Evolutionary conservation across 495 filamentous ascomycete genomes (phyloP).

Genomic region (Neurospora tetraspora): DNA sequence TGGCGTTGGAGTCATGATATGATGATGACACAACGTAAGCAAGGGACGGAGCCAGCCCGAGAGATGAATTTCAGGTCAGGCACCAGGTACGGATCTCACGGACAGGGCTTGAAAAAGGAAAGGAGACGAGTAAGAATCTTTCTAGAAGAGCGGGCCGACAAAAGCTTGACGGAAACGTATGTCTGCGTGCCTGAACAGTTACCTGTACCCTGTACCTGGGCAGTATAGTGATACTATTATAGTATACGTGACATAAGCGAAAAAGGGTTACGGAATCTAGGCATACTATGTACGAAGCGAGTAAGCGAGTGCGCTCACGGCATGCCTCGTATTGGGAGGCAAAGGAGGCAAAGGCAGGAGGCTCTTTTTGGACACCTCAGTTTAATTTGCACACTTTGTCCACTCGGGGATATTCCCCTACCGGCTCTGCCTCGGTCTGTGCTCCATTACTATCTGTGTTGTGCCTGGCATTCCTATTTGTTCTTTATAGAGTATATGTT

Average conservation of each 20-base stretch:
- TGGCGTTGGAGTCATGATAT: slow-evolving; percentile 20
- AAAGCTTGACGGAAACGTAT: background rate
- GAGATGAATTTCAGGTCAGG: background rate
- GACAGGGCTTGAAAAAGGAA: background rate
- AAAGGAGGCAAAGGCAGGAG: background rate
- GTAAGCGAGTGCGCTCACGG: background rate
- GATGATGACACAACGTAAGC: background rate
- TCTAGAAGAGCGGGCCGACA: background rate
- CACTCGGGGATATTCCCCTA: background rate
- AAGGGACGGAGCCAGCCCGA: background rate
- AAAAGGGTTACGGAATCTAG: background rate
- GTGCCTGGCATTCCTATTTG: background rate
- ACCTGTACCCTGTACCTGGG: background rate
- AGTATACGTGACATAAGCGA: background rate
- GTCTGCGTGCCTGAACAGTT: background rate
- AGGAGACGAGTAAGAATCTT: background rate
- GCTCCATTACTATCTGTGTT: background rate
- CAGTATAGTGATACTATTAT: background rate
- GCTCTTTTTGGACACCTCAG: background rate
- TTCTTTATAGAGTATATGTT: background rate
- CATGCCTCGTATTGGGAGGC: background rate
- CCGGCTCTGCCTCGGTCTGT: background rate
- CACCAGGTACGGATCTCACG: background rate
- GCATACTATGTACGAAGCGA: background rate
- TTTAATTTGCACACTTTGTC: background rate